Evolutionary conservation across 331 rosid genomes (phyloP), one percentile per base, ranked within the genome.

Genomic region (Acacia pycnantha): DNA sequence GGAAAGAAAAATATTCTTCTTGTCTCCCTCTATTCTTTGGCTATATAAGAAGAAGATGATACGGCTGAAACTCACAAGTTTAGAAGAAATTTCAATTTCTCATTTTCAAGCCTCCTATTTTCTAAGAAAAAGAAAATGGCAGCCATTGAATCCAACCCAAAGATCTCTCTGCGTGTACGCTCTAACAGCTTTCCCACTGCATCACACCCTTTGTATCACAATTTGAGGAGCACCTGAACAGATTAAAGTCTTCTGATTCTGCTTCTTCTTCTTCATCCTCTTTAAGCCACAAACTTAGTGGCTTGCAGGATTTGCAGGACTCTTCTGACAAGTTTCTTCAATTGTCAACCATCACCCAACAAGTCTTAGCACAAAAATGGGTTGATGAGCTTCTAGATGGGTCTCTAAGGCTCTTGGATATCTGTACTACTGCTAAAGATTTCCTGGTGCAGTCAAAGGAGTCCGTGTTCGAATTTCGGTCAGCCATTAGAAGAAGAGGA

Each of bases 231-330:
- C 86, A 89, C 15, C 43, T 86, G 56, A 33, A 58, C 70, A 78
- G 90, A 83, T 68, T 89, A 59, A 84, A 78, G 73, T 61, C 77
- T 64, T 88, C 84, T 40, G 77, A 69, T 58, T 70, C 84, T 9
- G 51, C 58, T 22, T 16, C 80, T 6, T 53, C 87, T 54, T 83
- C 86, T 26, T 87, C 91, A 10, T 77, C 87, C 40, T 84, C 85
- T 13, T 29, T 83, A 58, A 61, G 79, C 41, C 77, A 73, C 50
- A 84, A 74, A 51, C 81, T 88, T 9, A 33, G 15, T 70, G 89
- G 78, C 11, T 84, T 88, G 72, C 88, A 87, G 31, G 88, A 82
- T 71, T 80, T 88, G 68, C 86, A 80, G 14, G 86, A 82, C 18
- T 85, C 77, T 8, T 58, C 78, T 1, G 83, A 76, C 8, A 65